These are phyloP conservation scores for Globisporangium carolinianum DNA, from an alignment of 352 stramenopile genomes.

Conservation along the genomic window DNA sequence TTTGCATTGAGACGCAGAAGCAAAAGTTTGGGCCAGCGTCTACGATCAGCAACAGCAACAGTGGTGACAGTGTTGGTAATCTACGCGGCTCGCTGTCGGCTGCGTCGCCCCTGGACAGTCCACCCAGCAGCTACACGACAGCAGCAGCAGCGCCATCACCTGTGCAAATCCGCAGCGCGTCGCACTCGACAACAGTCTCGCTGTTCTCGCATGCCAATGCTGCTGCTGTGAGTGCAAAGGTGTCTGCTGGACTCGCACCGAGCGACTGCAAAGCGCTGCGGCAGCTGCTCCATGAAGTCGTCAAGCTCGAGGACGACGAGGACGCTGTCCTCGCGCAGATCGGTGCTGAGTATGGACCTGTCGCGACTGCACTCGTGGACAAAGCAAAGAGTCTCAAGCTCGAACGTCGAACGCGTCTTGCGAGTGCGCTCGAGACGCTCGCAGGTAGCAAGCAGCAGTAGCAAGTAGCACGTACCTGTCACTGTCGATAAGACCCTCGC, in stretches of 20 bases:
- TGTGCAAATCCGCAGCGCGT: background rate
- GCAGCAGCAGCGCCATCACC: background rate
- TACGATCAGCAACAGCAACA: background rate
- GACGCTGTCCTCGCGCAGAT: slow-evolving; percentile 1
- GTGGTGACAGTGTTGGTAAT: no score
- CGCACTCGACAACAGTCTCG: background rate
- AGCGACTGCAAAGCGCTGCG: background rate
- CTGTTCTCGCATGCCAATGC: background rate
- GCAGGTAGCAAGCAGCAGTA: background rate
- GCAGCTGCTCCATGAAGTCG: slow-evolving; percentile 5
- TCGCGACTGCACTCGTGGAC: background rate
- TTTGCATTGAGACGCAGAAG: slow-evolving; percentile 4
- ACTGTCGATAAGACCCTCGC: no score
- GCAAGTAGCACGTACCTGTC: background rate
- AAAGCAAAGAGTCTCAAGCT: slow-evolving; percentile 1
- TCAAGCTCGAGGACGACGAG: slow-evolving; percentile 8
- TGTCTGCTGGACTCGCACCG: background rate
- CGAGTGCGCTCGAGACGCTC: slow-evolving; percentile 2
- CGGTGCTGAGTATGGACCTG: background rate
- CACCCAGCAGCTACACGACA: background rate
- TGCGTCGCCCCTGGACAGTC: background rate
- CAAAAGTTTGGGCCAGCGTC: background rate
- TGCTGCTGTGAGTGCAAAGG: background rate
- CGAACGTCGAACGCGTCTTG: slow-evolving; percentile 2
- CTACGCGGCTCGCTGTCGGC: slow-evolving; percentile 5